phyloP scores from a whole-genome alignment of 306 rosid species.

The Styphnolobium japonicum region DNA sequence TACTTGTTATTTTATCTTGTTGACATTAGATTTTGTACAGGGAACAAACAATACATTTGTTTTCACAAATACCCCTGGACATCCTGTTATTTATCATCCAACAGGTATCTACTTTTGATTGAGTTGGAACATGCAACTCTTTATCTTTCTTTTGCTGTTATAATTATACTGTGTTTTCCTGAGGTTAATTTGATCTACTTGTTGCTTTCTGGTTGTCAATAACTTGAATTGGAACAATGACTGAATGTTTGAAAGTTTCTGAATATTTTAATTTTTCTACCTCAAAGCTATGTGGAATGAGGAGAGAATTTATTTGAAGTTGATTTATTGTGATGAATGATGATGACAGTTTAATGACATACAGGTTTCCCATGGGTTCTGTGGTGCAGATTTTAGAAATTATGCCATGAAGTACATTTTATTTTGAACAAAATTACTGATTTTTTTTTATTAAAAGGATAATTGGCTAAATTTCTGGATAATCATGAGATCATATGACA shows the following conservation, averaged over 20 bases:
- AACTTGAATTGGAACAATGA: background rate
- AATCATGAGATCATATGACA: background rate
- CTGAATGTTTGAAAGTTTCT: background rate
- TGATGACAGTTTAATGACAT: background rate
- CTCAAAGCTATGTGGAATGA: background rate
- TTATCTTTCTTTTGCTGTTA: background rate
- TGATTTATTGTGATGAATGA: background rate
- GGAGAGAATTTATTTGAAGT: background rate
- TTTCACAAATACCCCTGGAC: constrained; percentile 66
- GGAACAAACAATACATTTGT: constrained; percentile 83
- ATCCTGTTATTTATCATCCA: constrained; percentile 74
- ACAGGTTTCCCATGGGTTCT: background rate
- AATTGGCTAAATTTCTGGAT: background rate
- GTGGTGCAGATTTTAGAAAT: background rate
- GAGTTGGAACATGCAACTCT: background rate
- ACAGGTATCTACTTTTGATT: constrained; percentile 56
- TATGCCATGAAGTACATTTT: background rate
- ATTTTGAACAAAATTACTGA: background rate
- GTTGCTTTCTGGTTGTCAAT: background rate
- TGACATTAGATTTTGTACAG: constrained; percentile 54
- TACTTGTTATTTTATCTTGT: constrained; percentile 12
- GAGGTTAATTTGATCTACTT: background rate
- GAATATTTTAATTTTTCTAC: background rate
- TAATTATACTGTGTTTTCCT: background rate
- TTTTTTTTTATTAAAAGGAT: background rate